Evolutionary conservation across 164 flowering plant genomes (phyloP).

Genomic region (Aristolochia fimbriata): DNA sequence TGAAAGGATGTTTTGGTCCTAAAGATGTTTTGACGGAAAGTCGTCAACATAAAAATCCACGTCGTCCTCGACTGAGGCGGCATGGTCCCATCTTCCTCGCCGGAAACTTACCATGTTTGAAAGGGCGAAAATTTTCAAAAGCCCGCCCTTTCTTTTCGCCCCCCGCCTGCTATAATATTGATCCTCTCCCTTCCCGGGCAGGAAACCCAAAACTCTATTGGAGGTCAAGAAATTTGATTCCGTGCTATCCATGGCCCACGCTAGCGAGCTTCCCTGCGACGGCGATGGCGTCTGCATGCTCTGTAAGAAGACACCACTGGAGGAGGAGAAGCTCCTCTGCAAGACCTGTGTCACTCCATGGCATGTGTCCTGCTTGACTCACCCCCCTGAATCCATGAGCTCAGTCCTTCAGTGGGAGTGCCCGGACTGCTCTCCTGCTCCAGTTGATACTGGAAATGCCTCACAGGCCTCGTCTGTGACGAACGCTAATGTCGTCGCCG

Average conservation of each 20-base stretch:
- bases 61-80: too few relatives aligned
- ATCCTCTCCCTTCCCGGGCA: too few relatives aligned
- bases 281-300: constrained; percentile 70
- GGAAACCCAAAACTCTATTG: too few relatives aligned
- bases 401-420: constrained; percentile 52
- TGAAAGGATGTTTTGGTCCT: too few relatives aligned
- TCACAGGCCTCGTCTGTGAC: background rate
- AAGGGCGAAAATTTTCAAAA: background rate
- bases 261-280: constrained; percentile 57
- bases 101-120: too few relatives aligned
- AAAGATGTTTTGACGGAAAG: too few relatives aligned
- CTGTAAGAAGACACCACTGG: constrained; percentile 44
- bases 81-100: too few relatives aligned
- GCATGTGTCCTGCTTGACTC: constrained; percentile 56
- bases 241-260: constrained; percentile 28
- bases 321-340: constrained; percentile 44
- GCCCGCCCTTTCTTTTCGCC: constrained; percentile 2
- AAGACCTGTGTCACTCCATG: constrained; percentile 71
- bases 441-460: constrained; percentile 1
- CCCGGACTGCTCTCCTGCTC: constrained; percentile 60
- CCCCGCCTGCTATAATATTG: background rate
- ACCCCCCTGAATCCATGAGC: constrained; percentile 30
- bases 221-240: too few relatives aligned
- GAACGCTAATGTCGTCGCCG: constrained; percentile 5
- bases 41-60: too few relatives aligned